A percentile compares a stretch with the other conserved stretches of the same genome.
These are phyloP conservation scores for Penicillium janthinellum DNA, from an alignment of 2,329 filamentous ascomycete species.

Conservation along the genomic window DNA sequence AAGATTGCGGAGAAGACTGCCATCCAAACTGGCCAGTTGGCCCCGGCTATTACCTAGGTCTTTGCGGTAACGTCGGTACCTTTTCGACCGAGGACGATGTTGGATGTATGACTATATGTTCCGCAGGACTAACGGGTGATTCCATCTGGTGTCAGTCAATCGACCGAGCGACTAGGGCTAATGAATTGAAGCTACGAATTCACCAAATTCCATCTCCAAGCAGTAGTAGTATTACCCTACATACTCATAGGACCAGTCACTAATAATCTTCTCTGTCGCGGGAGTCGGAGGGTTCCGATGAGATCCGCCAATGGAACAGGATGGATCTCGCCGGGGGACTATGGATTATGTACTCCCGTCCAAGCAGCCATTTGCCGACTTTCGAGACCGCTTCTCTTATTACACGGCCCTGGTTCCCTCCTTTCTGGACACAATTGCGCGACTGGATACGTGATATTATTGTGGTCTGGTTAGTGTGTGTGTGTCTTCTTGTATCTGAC, in stretches of 20 bases:
- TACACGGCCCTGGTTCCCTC: neutral
- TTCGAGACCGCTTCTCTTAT: conserved; percentile 4
- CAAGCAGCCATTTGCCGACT: conserved; percentile 11
- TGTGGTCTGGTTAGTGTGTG: neutral
- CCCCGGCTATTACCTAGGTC: neutral
- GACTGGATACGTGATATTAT: neutral
- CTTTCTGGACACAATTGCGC: neutral
- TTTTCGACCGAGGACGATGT: too few species aligned
- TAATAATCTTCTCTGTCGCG: too few species aligned
- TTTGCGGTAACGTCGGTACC: neutral
- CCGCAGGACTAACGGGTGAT: neutral
- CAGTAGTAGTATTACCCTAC: neutral
- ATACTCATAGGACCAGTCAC: neutral
- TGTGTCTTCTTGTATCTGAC: neutral
- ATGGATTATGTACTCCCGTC: neutral
- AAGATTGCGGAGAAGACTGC: neutral
- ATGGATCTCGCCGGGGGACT: conserved; percentile 21
- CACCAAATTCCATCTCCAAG: neutral
- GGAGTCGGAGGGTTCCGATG: conserved; percentile 24
- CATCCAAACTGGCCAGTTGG: neutral
- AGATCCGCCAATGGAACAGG: conserved; percentile 14
- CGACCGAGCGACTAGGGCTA: too few species aligned
- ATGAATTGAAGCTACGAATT: neutral
- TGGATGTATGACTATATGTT: neutral
- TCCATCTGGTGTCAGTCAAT: neutral